Evolutionary conservation across 169 alveolate genomes (phyloP), one percentile per base, ranked within the genome.

Genomic region (Eimeria maxima): DNA sequence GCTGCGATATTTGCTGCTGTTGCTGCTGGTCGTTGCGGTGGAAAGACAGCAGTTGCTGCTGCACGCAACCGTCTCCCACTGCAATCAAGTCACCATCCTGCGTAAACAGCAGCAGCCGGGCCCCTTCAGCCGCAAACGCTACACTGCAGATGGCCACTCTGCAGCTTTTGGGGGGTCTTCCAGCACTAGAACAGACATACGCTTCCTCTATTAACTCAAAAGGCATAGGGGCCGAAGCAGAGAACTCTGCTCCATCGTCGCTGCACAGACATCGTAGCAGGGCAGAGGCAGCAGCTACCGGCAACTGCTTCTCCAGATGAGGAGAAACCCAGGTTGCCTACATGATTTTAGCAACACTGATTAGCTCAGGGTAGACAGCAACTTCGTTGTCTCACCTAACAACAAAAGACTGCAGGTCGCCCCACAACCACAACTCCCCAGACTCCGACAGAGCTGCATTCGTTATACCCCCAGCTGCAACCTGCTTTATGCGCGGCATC

Each of bases 11-110:
- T 73, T 29, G 55, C 57, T 42, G 86, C 86, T 74, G 53, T 38
- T 86, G 80, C 90, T 81, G 74, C 74, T 63, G 60, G 44, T 29
- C 27, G 57, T 14, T 86, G 80, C 33, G 55, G 7, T 86, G 80
- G 3, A 42, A 42, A 13, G 74, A 38, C 38, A 86, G 60, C 53
- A 86, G 80, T 60, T 86, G 80, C 80, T 86, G 93, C 93, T 86
- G 93, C 93, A 86, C 95, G 47, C 91, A 92, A 86, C 91, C 95
- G 69, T 92, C 95, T 20, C 95, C 95, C 18, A 92, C 53, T 44
- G 95, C 95, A 13, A 92, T 38, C 27, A 92, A 86, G 55, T 47
- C 83, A 1, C 95, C 95, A 2, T 57, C 84, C 57, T 45, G 33
- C 7, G 95, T 74, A 22, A 76, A 50, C 38, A 92, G 84, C 44